phyloP scores from a whole-genome alignment of 2,329 filamentous ascomycete species.

The Tolypocladium pustulatum region DNA sequence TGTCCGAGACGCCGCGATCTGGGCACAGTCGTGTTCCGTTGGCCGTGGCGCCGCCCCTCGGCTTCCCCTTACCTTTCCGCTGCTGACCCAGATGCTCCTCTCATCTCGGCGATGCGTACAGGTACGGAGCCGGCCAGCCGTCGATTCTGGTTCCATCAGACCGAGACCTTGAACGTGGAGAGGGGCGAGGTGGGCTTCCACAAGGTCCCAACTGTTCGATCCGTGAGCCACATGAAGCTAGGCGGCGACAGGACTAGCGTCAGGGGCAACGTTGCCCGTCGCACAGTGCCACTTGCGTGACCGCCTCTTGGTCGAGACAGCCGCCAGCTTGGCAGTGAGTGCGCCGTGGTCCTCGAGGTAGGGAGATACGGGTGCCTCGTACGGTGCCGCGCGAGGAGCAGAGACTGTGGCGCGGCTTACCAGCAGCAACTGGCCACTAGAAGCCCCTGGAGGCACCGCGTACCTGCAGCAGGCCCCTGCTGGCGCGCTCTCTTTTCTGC shows the following conservation, averaged over 20 bases:
- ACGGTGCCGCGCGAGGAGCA: not conserved
- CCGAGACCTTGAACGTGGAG: not conserved
- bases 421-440: not conserved
- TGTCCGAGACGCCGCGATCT: not conserved
- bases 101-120: not conserved
- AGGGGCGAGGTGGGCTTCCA: not conserved
- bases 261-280: slow-evolving; percentile 7
- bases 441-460: not conserved
- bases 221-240: slow-evolving; percentile 2
- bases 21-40: not conserved
- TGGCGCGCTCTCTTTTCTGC: slow-evolving; percentile 1
- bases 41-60: not conserved
- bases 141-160: not conserved
- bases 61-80: not conserved
- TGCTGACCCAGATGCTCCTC: not conserved
- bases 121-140: not conserved
- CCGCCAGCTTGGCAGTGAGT: not conserved
- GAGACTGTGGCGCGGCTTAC: not conserved
- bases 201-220: not conserved
- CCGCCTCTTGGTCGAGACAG: not conserved
- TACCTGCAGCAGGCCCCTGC: slow-evolving; percentile 12
- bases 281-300: not conserved
- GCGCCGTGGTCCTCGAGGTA: not conserved
- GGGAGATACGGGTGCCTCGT: not conserved
- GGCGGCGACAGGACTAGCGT: slow-evolving; percentile 7